A percentile compares a stretch with the other conserved stretches of the same genome.
These are phyloP conservation scores for Metschnikowia hibisci DNA, from an alignment of 805 yeast species.

Conservation along the genomic window DNA sequence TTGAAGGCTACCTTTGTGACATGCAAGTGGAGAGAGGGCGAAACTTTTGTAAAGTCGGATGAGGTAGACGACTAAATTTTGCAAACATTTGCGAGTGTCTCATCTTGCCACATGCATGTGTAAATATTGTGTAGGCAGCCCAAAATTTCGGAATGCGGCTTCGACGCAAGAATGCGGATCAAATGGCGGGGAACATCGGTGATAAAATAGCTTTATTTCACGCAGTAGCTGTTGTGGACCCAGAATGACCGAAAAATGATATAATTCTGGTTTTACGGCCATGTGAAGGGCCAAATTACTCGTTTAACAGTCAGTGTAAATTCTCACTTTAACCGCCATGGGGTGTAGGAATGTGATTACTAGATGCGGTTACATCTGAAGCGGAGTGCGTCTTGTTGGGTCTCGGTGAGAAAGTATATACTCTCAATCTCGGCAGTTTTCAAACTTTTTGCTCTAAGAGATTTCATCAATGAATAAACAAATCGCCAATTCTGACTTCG, in stretches of 20 bases:
- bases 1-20: slow-evolving; percentile 70
- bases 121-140: not conserved
- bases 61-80: not conserved
- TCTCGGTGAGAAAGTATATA: not conserved
- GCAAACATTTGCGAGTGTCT: not conserved
- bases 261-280: too few species aligned
- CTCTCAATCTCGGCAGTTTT: not conserved
- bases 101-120: not conserved
- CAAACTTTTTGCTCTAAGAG: not conserved
- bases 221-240: too few species aligned
- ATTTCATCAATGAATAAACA: not conserved
- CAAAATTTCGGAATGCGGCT: slow-evolving; percentile 1
- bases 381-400: slow-evolving; percentile 7
- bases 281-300: too few species aligned
- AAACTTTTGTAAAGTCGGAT: slow-evolving; percentile 61
- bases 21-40: slow-evolving; percentile 70
- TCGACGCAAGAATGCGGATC: not conserved
- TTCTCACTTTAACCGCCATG: not conserved
- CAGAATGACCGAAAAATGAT: too few species aligned
- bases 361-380: slow-evolving; percentile 2
- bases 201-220: not conserved
- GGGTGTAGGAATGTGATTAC: slow-evolving; percentile 4
- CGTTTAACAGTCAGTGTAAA: too few species aligned
- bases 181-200: not conserved
- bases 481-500: slow-evolving; percentile 22